phyloP scores from a whole-genome alignment of 2,329 filamentous ascomycete genomes.

The Aspergillus sp. region DNA sequence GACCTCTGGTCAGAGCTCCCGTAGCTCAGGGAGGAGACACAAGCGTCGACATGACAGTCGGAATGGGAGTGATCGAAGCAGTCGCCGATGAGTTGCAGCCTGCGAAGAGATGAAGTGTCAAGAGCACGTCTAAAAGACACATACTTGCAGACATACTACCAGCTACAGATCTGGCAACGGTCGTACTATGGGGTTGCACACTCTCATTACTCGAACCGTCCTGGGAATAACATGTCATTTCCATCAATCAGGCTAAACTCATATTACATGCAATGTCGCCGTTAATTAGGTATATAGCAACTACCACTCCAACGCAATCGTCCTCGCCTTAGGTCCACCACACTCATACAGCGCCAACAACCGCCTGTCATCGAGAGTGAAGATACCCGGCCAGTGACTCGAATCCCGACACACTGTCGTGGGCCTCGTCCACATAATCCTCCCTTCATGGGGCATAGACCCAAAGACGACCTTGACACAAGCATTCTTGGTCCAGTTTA shows the following conservation, averaged over 20 bases:
- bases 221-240: no score
- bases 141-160: no score
- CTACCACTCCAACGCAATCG: constrained; percentile 20
- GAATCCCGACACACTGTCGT: constrained; percentile 32
- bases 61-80: neutral
- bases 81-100: no score
- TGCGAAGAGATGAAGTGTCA: no score
- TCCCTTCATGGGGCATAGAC: constrained; percentile 34
- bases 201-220: no score
- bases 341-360: constrained; percentile 34
- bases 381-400: constrained; percentile 46
- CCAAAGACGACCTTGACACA: constrained; percentile 47
- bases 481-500: constrained; percentile 44
- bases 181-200: no score
- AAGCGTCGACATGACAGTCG: neutral
- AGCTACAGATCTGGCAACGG: no score
- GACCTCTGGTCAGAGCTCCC: neutral
- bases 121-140: no score
- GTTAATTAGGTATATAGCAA: no score
- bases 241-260: no score
- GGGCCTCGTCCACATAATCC: constrained; percentile 38
- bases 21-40: neutral
- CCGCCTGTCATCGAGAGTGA: constrained; percentile 27
- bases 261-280: no score
- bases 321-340: constrained; percentile 29